A percentile compares a stretch with the other conserved stretches of the same genome.
Evolutionary conservation across 2,329 filamentous ascomycete genomes (phyloP).

Genomic region (Clonostachys rhizophaga): DNA sequence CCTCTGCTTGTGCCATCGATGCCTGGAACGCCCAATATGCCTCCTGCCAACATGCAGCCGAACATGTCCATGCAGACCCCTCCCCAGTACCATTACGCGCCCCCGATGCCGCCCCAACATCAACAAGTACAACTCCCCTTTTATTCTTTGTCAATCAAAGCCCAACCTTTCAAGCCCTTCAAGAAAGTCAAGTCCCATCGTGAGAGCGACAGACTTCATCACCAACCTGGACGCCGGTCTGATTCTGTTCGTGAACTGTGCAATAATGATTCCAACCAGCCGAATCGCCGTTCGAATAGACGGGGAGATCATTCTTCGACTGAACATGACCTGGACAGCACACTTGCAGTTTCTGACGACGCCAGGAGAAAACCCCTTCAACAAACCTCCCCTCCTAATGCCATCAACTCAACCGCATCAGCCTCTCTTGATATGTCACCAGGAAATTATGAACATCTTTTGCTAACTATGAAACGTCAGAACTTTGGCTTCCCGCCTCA

Average conservation of each 20-base stretch:
- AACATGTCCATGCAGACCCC: constrained; percentile 61
- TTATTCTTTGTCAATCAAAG: constrained; percentile 17
- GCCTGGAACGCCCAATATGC: constrained; percentile 68
- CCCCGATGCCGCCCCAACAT: constrained; percentile 51
- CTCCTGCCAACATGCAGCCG: constrained; percentile 45
- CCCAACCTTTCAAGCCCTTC: constrained; percentile 17
- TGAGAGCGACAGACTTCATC: constrained; percentile 39
- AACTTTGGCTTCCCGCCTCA: constrained; percentile 49
- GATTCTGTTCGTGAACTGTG: constrained; percentile 27
- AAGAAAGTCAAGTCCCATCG: constrained; percentile 36
- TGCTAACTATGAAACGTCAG: constrained; percentile 70
- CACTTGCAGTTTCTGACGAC: not conserved
- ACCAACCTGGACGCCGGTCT: constrained; percentile 26
- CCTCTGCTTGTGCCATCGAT: constrained; percentile 62
- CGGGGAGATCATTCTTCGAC: constrained; percentile 17
- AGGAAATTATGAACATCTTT: constrained; percentile 67
- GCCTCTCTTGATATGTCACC: constrained; percentile 59
- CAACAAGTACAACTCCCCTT: constrained; percentile 55
- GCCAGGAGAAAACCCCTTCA: constrained; percentile 1
- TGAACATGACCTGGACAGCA: constrained; percentile 4
- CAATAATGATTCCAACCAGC: not conserved
- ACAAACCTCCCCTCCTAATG: constrained; percentile 8
- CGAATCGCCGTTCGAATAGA: not conserved
- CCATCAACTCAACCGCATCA: not conserved
- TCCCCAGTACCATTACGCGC: constrained; percentile 57